Conservation (phyloP, 2,329 filamentous ascomycete species). For the Aspergillus melleus region DNA sequence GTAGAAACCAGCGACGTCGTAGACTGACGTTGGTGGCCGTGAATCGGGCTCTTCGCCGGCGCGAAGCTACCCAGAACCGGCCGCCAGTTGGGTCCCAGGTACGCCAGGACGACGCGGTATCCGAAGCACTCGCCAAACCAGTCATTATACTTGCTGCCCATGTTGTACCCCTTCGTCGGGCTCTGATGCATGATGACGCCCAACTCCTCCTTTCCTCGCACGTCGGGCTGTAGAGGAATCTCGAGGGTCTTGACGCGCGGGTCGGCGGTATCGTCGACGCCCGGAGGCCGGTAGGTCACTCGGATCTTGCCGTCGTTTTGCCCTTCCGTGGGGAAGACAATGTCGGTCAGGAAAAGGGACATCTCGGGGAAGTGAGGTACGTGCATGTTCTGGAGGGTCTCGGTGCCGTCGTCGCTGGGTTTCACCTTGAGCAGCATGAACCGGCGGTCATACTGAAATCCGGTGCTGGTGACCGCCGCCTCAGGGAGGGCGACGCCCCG, state of each 20-base stretch:
- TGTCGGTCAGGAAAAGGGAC: slow-evolving; percentile 63
- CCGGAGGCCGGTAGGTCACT: slow-evolving; percentile 40
- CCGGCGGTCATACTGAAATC: slow-evolving; percentile 64
- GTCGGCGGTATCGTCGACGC: slow-evolving; percentile 11
- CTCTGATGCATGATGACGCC: slow-evolving; percentile 62
- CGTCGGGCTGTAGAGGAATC: slow-evolving; percentile 59
- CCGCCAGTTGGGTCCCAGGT: slow-evolving; percentile 63
- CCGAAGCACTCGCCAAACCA: slow-evolving; percentile 71
- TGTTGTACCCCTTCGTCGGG: slow-evolving; percentile 59
- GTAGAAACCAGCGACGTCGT: slow-evolving; percentile 4
- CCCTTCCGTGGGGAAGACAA: slow-evolving; percentile 37
- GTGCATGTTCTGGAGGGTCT: slow-evolving; percentile 57
- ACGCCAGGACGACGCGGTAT: slow-evolving; percentile 61
- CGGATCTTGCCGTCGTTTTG: slow-evolving; percentile 35
- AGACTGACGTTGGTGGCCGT: slow-evolving; percentile 7
- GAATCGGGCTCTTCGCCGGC: slow-evolving; percentile 39
- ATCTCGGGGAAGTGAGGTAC: slow-evolving; percentile 59
- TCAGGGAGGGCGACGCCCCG: slow-evolving; percentile 58
- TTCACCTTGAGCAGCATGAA: slow-evolving; percentile 67
- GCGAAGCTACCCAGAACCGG: slow-evolving; percentile 62
- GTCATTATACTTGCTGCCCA: slow-evolving; percentile 59
- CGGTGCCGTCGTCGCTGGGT: slow-evolving; percentile 19
- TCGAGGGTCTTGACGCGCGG: slow-evolving; percentile 39
- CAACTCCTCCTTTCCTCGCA: slow-evolving; percentile 47
- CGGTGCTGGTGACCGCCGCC: slow-evolving; percentile 60